These are phyloP conservation scores for Hymenoscyphus fructigenus DNA, from an alignment of 2,329 filamentous ascomycete genomes.

Conservation along the genomic window DNA sequence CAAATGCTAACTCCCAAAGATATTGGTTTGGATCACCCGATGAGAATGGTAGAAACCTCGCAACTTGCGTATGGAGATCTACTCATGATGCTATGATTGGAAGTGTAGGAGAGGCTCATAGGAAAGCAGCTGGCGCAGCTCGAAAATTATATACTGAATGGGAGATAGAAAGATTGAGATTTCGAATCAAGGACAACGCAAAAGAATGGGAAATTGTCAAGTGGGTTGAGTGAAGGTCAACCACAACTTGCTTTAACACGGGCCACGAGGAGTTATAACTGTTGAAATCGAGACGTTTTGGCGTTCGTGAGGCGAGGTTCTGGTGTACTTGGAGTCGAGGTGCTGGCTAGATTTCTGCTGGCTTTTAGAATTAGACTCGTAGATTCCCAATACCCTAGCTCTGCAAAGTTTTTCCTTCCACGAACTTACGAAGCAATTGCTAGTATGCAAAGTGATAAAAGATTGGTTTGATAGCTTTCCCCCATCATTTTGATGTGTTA, in stretches of 20 bases:
- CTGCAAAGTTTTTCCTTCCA: not conserved
- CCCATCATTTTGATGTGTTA: no score
- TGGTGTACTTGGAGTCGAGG: slow-evolving; percentile 4
- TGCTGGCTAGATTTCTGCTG: slow-evolving; percentile 6
- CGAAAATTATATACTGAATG: slow-evolving; percentile 65
- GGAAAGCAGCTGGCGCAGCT: slow-evolving; percentile 64
- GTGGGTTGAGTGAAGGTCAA: slow-evolving; percentile 47
- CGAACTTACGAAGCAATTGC: not conserved
- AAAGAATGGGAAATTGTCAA: slow-evolving; percentile 61
- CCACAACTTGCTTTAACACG: not conserved
- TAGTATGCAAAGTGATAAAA: not conserved
- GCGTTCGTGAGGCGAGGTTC: not conserved
- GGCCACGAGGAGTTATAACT: not conserved
- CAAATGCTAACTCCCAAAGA: slow-evolving; percentile 39
- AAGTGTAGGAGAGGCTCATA: slow-evolving; percentile 58
- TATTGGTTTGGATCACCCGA: slow-evolving; percentile 88
- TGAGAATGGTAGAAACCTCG: slow-evolving; percentile 70
- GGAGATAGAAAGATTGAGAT: slow-evolving; percentile 67
- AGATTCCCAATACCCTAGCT: not conserved
- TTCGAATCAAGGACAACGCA: slow-evolving; percentile 67
- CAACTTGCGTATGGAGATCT: slow-evolving; percentile 71
- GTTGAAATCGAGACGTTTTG: not conserved
- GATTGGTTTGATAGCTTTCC: no score
- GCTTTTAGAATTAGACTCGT: slow-evolving; percentile 2
- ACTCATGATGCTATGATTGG: slow-evolving; percentile 59